Evolutionary conservation across 192 early-diverging fungal genomes (phyloP).

Genomic region (Backusella liffmaniae): DNA sequence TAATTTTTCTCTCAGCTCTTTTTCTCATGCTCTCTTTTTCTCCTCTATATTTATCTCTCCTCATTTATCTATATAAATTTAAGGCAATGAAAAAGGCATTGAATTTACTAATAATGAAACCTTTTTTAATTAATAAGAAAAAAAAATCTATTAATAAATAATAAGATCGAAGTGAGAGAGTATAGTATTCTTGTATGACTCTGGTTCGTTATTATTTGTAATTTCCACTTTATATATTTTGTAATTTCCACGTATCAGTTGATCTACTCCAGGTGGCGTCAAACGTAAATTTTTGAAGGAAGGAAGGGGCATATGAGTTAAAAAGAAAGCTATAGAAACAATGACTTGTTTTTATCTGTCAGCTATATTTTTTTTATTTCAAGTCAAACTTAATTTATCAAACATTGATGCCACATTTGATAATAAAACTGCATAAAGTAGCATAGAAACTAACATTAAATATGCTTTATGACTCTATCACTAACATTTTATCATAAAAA

Average conservation of each 20-base stretch:
- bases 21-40: not conserved
- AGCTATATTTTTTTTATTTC: not conserved
- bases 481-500: not conserved
- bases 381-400: not conserved
- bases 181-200: not conserved
- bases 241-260: not conserved
- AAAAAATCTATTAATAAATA: not conserved
- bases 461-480: not conserved
- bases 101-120: not conserved
- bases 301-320: not conserved
- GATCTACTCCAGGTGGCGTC: not conserved
- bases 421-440: not conserved
- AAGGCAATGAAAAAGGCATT: not conserved
- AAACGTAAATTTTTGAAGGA: not conserved
- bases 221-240: not conserved
- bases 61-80: not conserved
- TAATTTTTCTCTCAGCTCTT: not conserved
- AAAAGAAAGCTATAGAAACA: not conserved
- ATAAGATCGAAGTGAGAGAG: not conserved
- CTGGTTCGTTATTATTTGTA: not conserved
- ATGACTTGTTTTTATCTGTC: not conserved
- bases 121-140: not conserved
- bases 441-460: not conserved
- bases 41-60: not conserved
- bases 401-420: not conserved